phyloP scores from a whole-genome alignment of 75 land plant species.

The Pinus taeda region DNA sequence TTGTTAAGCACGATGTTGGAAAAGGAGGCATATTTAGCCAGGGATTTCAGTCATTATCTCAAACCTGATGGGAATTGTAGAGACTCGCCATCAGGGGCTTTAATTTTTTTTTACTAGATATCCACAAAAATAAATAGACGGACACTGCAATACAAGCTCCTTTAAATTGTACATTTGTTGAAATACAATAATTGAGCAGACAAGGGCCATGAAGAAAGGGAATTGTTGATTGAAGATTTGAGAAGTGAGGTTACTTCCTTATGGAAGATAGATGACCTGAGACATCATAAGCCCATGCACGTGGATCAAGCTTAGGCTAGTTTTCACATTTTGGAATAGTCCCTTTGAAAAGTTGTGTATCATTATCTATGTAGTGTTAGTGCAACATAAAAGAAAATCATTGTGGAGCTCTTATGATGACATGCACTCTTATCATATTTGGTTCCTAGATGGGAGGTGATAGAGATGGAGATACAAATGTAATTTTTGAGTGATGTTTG shows the following conservation, averaged over 20 bases:
- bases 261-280: constrained; percentile 97
- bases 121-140: too few relatives aligned
- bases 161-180: constrained; percentile 45
- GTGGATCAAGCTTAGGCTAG: constrained; percentile 95
- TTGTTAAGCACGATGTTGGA: too few relatives aligned
- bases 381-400: constrained; percentile 89
- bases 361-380: constrained; percentile 89
- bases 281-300: constrained; percentile 89
- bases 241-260: constrained; percentile 83
- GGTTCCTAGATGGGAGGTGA: constrained; percentile 99
- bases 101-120: too few relatives aligned
- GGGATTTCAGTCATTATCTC: too few relatives aligned
- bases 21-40: too few relatives aligned
- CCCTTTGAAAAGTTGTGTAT: constrained; percentile 95
- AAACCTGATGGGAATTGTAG: too few relatives aligned
- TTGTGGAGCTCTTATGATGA: constrained; percentile 83
- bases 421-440: constrained; percentile 87
- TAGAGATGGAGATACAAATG: constrained; percentile 97
- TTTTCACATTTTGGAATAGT: constrained; percentile 87
- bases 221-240: constrained; percentile 88
- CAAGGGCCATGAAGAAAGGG: constrained; percentile 76
- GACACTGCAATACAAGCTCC: too few relatives aligned
- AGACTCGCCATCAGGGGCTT: too few relatives aligned
- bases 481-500: constrained; percentile 93
- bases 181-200: constrained; percentile 86